Percentiles rank a stretch among this genome's conserved stretches.
phyloP scores from a whole-genome alignment of 352 stramenopile species.

The Phytophthora tubulina region DNA sequence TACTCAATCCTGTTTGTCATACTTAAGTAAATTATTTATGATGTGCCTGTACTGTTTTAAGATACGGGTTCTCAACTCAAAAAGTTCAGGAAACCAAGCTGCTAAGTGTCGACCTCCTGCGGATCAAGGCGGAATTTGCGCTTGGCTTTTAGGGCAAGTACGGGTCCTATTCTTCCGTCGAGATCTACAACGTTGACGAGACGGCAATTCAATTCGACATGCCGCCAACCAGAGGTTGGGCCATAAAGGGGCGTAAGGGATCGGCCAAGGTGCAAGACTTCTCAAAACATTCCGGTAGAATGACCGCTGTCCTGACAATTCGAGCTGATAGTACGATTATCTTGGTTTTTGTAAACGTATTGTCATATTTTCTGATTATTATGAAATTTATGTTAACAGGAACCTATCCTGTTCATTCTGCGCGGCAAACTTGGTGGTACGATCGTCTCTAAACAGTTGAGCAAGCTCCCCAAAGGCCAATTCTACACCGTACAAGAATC shows the following conservation, averaged over 20 bases:
- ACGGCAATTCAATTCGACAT: not conserved
- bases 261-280: not conserved
- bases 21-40: not conserved
- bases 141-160: not conserved
- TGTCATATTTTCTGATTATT: too few species aligned
- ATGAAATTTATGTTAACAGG: not conserved
- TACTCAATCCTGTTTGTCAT: not conserved
- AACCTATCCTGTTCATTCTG: not conserved
- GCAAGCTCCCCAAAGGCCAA: not conserved
- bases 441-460: not conserved
- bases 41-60: not conserved
- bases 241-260: not conserved
- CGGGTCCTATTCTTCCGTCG: not conserved
- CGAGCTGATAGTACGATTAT: conserved; percentile 4
- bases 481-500: not conserved
- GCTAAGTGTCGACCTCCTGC: not conserved
- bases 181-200: not conserved
- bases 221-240: not conserved
- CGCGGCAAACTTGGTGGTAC: not conserved
- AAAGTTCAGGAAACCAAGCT: not conserved
- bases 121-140: not conserved
- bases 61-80: not conserved
- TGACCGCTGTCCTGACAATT: conserved; percentile 6
- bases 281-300: not conserved
- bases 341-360: not conserved